Base-by-base conservation (phyloP, 352 stramenopile genomes). In the Paralagenidium karlingii region DNA sequence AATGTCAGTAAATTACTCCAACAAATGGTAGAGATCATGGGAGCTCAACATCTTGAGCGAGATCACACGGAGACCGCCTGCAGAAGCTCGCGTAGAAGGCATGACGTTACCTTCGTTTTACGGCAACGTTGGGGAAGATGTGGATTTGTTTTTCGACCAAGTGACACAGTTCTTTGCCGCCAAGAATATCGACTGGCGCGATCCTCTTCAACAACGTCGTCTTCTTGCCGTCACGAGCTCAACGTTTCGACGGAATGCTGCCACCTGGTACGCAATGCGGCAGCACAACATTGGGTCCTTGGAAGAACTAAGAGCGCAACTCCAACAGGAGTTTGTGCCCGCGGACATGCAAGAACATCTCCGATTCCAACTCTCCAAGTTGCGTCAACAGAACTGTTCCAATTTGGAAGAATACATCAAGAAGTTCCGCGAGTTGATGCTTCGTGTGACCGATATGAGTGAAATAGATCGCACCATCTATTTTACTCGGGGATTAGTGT, bases 121-220 rank as follows among this genome's bases (percentile, higher is more conserved):
- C n/a, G n/a, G n/a, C n/a, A n/a, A n/a, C n/a, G n/a, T n/a, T n/a
- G 32, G 20, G 8, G 43, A 49, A 34, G 48, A 39, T 6, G 31
- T 54, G 5, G 32, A 49, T 36, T 24, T 54, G 33, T 54, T 43
- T 27, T 49, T 49, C 16, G 47, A 54, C 9, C 47, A 54, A 49
- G 15, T 54, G 16, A 26, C n/a, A 24, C 39, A 54, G 25, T 55
- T 40, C n/a, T 48, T 49, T 33, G 40, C 47, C 38, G 47, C 47
- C 3, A 36, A 36, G 30, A 36, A 8, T 36, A 36, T 36, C 7
- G 30, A 36, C 30, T 36, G 30, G 30, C 3, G 30, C 30, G 30
- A 36, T 36, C 3, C 7, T 7, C 19, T 16, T 36, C 30, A 36
- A 36, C n/a, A 36, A 3, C 7, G 3, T 7, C 22, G 3, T 22